A percentile compares a stretch with the other conserved stretches of the same genome.
Conservation (phyloP, 768 basidiomycete species). For the Suillus ampliporus region DNA sequence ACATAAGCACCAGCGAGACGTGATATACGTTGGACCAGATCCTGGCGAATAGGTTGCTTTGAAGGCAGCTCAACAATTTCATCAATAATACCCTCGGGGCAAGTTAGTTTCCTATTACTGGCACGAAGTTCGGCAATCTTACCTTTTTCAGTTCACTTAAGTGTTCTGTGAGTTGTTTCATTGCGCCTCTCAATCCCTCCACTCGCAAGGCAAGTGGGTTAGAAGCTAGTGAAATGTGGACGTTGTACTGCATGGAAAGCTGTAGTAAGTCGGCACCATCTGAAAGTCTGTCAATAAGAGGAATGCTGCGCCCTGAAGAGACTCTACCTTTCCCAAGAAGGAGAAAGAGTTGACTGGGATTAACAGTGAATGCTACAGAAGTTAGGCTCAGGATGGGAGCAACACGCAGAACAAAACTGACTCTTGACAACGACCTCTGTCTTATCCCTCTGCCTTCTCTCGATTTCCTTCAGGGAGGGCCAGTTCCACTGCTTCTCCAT, state of each 20-base stretch:
- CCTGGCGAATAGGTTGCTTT: constrained; percentile 45
- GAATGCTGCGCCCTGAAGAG: constrained; percentile 5
- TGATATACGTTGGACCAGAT: constrained; percentile 69
- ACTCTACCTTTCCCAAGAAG: constrained; percentile 71
- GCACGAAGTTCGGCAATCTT: constrained; percentile 16
- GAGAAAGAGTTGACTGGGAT: constrained; percentile 66
- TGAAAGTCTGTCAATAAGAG: constrained; percentile 28
- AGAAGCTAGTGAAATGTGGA: constrained; percentile 62
- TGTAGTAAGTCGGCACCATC: constrained; percentile 69
- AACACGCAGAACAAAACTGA: constrained; percentile 37
- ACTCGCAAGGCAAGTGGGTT: constrained; percentile 64
- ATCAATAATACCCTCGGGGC: constrained; percentile 31
- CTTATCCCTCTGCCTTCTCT: constrained; percentile 53
- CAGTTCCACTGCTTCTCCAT: constrained; percentile 73
- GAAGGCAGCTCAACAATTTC: constrained; percentile 51
- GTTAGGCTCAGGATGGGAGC: constrained; percentile 6
- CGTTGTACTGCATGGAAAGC: constrained; percentile 62
- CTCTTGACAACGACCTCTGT: constrained; percentile 53
- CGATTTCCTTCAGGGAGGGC: constrained; percentile 61
- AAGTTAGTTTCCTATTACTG: neutral
- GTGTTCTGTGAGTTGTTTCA: constrained; percentile 54
- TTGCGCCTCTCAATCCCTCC: constrained; percentile 58
- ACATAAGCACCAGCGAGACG: constrained; percentile 67
- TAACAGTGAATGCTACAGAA: constrained; percentile 58
- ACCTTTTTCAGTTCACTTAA: constrained; percentile 58